These are phyloP conservation scores for Crucibulum laeve DNA, from an alignment of 768 basidiomycete genomes.

Conservation along the genomic window DNA sequence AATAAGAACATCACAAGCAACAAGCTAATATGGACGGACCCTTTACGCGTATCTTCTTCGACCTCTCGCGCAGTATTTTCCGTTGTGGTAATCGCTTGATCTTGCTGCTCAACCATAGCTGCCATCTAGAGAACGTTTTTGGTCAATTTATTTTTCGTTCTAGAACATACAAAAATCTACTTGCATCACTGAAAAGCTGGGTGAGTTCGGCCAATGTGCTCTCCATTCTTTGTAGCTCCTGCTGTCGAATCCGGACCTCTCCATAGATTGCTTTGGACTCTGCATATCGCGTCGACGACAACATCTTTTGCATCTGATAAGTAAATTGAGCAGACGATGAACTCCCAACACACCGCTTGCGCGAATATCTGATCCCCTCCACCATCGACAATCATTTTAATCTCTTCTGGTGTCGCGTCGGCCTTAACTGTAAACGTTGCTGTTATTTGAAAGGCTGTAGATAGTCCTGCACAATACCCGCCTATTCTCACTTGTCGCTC, in stretches of 20 bases:
- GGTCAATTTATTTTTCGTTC: neutral
- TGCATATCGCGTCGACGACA: conserved; percentile 76
- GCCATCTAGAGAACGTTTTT: conserved; percentile 53
- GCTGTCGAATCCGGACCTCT: conserved; percentile 87
- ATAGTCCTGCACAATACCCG: conserved; percentile 16
- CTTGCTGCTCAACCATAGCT: conserved; percentile 73
- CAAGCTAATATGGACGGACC: conserved; percentile 38
- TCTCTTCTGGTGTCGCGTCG: conserved; percentile 78
- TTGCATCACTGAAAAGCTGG: conserved; percentile 80
- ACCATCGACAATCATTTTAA: conserved; percentile 65
- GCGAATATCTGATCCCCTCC: conserved; percentile 72
- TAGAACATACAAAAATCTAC: conserved; percentile 16
- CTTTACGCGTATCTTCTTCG: conserved; percentile 64
- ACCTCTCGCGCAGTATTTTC: conserved; percentile 61
- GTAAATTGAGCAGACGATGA: conserved; percentile 1
- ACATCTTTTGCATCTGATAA: conserved; percentile 40
- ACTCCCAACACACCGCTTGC: conserved; percentile 47
- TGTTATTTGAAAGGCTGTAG: neutral
- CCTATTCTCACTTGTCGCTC: conserved; percentile 80
- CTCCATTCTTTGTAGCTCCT: conserved; percentile 83
- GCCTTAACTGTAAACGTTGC: conserved; percentile 63
- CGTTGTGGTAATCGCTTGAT: conserved; percentile 63
- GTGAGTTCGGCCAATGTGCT: conserved; percentile 85
- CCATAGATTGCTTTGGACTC: conserved; percentile 77
- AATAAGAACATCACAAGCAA: conserved; percentile 1